phyloP scores from a whole-genome alignment of 176 grass and related monocot genomes.

The Dactylis glomerata region DNA sequence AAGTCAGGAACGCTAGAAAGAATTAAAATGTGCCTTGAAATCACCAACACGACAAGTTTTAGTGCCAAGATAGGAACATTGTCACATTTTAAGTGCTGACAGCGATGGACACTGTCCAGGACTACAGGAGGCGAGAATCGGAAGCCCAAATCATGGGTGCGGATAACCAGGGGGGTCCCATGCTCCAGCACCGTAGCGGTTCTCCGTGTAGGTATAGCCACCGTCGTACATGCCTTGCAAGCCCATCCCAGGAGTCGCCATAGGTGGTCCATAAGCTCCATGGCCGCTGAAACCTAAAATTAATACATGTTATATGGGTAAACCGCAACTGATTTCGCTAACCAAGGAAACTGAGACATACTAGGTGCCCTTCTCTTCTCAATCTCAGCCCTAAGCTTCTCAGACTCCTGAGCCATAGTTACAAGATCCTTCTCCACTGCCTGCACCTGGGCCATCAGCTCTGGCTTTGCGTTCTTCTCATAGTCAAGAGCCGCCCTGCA shows the following conservation, averaged over 20 bases:
- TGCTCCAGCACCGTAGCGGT: constrained; percentile 38
- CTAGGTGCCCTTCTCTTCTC: constrained; percentile 46
- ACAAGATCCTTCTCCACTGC: constrained; percentile 74
- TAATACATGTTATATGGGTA: constrained; percentile 18
- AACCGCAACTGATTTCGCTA: background rate
- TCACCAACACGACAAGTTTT: background rate
- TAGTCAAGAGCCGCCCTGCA: constrained; percentile 41
- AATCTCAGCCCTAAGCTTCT: constrained; percentile 62
- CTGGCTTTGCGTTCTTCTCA: constrained; percentile 48
- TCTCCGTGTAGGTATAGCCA: constrained; percentile 30
- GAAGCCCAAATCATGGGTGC: constrained; percentile 2
- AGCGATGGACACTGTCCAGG: background rate
- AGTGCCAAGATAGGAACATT: background rate
- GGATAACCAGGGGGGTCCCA: constrained; percentile 43
- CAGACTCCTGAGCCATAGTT: constrained; percentile 54
- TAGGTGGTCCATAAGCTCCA: constrained; percentile 39
- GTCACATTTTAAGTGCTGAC: background rate
- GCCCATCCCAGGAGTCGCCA: constrained; percentile 33
- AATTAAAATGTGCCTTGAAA: background rate
- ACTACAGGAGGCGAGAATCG: background rate
- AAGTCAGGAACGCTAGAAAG: constrained; percentile 6
- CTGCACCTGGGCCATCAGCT: constrained; percentile 40
- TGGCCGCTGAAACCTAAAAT: constrained; percentile 43
- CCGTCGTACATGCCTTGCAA: constrained; percentile 38
- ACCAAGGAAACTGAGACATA: constrained; percentile 20